Evolutionary conservation across 2,329 filamentous ascomycete species (phyloP).

Genomic region (Xenoacremonium recifei): DNA sequence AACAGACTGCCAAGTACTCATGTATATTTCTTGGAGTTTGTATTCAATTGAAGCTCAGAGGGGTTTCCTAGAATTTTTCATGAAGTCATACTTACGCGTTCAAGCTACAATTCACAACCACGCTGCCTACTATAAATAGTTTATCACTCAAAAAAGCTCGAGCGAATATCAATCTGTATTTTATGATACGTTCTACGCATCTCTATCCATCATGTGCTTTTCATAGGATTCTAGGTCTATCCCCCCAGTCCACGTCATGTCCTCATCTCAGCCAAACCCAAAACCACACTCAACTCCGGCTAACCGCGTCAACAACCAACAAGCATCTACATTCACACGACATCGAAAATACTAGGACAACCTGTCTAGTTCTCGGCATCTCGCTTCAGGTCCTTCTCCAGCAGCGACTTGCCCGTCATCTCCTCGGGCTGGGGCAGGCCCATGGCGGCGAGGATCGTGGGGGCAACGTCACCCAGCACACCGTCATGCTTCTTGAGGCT

Average conservation of each 20-base stretch:
- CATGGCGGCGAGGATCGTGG: conserved; percentile 90
- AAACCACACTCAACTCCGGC: conserved; percentile 21
- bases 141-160: too few relatives aligned
- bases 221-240: conserved; percentile 15
- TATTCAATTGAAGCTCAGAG: too few relatives aligned
- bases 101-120: too few relatives aligned
- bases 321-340: conserved; percentile 10
- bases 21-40: too few relatives aligned
- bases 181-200: background rate
- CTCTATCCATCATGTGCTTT: conserved; percentile 2
- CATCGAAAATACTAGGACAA: conserved; percentile 3
- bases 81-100: too few relatives aligned
- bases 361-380: conserved; percentile 12
- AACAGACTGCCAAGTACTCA: too few relatives aligned
- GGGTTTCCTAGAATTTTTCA: too few relatives aligned
- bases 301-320: conserved; percentile 15
- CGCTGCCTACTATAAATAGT: too few relatives aligned
- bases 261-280: conserved; percentile 9
- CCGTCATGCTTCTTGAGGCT: conserved; percentile 79
- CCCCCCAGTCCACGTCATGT: conserved; percentile 7
- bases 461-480: conserved; percentile 95
- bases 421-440: conserved; percentile 85
- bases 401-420: conserved; percentile 85
- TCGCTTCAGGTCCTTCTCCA: conserved; percentile 65
- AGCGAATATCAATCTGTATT: background rate